phyloP scores from a whole-genome alignment of 1,284 basidiomycete species.

The Crepidotus sp. region DNA sequence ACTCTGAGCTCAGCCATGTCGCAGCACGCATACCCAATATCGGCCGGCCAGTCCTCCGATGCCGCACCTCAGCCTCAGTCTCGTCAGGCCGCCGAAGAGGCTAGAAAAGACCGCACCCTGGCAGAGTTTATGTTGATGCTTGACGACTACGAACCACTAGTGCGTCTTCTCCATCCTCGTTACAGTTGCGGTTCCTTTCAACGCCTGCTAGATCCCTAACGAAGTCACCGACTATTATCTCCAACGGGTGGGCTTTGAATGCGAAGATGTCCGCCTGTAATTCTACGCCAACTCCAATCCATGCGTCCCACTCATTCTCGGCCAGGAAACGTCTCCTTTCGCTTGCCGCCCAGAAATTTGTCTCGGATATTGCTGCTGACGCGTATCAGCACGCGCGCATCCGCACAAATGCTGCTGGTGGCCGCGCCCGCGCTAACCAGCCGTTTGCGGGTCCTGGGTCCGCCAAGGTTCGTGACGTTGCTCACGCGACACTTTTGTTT shows the following conservation, averaged over 20 bases:
- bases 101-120: constrained; percentile 80
- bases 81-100: constrained; percentile 71
- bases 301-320: not conserved
- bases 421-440: constrained; percentile 54
- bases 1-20: constrained; percentile 5
- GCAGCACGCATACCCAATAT: constrained; percentile 14
- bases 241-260: constrained; percentile 93
- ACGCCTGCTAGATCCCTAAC: constrained; percentile 74
- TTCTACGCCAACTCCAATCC: constrained; percentile 25
- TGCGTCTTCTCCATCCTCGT: constrained; percentile 32
- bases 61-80: constrained; percentile 32
- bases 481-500: not conserved
- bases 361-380: constrained; percentile 94
- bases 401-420: constrained; percentile 70
- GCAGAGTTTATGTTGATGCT: constrained; percentile 94
- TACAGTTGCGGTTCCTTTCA: not conserved
- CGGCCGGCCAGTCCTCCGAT: constrained; percentile 11
- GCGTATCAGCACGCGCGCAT: constrained; percentile 98
- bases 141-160: constrained; percentile 94
- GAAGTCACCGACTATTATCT: constrained; percentile 98
- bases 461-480: constrained; percentile 42
- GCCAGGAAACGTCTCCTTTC: constrained; percentile 88
- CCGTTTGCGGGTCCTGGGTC: constrained; percentile 46
- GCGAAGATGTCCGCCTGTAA: constrained; percentile 87
- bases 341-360: constrained; percentile 95